Evolutionary conservation across 2,329 filamentous ascomycete genomes (phyloP), one percentile per base, ranked within the genome.

Genomic region (Arthrobotrys pseudoclavata): DNA sequence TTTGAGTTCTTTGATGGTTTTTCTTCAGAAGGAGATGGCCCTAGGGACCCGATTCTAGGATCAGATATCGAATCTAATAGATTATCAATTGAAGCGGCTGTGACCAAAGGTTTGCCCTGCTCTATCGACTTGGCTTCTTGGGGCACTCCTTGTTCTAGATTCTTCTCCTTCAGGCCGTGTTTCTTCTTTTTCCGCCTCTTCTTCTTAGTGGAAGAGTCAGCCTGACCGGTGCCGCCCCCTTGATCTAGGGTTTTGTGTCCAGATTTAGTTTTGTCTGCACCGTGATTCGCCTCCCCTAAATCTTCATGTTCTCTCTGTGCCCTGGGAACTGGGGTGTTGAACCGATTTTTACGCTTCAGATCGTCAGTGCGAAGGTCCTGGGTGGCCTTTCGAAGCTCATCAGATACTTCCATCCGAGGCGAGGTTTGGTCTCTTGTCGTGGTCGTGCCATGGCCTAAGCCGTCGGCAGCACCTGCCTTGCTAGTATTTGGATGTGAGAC

Each of bases 1-100:
- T 76, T 76, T 52, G 53, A 63, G 24, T 57, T 69, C 18, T 52
- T 29, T 0, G 57, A 4, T 22, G 18, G 57, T 1, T 18, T 42
- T 10, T 20, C 29, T 13, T 60, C 55, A 10, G 34, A 2, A n/a
- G 55, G 3, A 12, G 34, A 12, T 4, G 9, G 3, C 2, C 55
- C 34, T n/a, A 60, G 12, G 9, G 20, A 40, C 20, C 13, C 31
- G 5, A 60, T n/a, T 42, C 55, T 22, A 7, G 55, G 55, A 26
- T 60, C 55, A 9, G 55, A 60, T 15, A 60, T 60, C 20, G 55
- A 60, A 9, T 60, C 20, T 9, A 60, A 42, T 22, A 60, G 34
- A 20, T 60, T 42, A 34, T 60, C 55, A 9, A 60, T 60, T 60
- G 18, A 10, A 4, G 31, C 1, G 7, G 29, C 9, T 24, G 53